Conservation (phyloP, 306 rosid genomes). For the Prunus dulcis region DNA sequence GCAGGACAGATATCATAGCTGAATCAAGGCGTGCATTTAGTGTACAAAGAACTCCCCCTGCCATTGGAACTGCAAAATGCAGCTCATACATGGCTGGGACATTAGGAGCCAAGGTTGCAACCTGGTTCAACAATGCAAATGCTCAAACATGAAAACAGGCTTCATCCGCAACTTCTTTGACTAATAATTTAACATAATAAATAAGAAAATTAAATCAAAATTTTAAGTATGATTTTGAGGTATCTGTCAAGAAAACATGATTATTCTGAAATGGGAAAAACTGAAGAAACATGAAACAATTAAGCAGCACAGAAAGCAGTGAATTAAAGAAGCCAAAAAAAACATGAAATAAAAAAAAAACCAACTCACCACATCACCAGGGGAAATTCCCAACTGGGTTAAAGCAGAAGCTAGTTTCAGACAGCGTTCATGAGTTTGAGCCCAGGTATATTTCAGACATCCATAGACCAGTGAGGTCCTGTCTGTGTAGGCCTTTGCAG, state of each 20-base stretch:
- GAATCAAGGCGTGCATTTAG: slow-evolving; percentile 69
- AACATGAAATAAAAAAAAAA: background rate
- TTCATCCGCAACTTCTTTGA: background rate
- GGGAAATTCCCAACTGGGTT: slow-evolving; percentile 61
- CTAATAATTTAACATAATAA: background rate
- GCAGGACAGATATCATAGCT: slow-evolving; percentile 45
- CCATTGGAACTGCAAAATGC: slow-evolving; percentile 95
- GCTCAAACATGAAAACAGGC: background rate
- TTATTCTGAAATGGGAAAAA: background rate
- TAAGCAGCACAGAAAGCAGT: too few species aligned
- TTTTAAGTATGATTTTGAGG: background rate
- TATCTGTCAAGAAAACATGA: background rate
- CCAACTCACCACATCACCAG: slow-evolving; percentile 65
- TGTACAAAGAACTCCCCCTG: slow-evolving; percentile 75
- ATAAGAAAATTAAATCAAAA: background rate
- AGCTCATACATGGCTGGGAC: slow-evolving; percentile 90
- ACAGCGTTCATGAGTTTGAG: slow-evolving; percentile 62
- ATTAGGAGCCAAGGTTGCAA: slow-evolving; percentile 76
- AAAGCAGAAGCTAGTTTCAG: slow-evolving; percentile 69
- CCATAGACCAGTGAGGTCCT: slow-evolving; percentile 65
- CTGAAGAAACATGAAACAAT: too few species aligned
- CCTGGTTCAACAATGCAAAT: slow-evolving; percentile 43
- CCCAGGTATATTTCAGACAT: slow-evolving; percentile 52
- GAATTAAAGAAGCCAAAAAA: background rate
- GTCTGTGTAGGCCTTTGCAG: slow-evolving; percentile 56